Percentiles rank a stretch among this genome's conserved stretches.
Conservation (phyloP, 2,329 filamentous ascomycete genomes). For the Cytospora mali region DNA sequence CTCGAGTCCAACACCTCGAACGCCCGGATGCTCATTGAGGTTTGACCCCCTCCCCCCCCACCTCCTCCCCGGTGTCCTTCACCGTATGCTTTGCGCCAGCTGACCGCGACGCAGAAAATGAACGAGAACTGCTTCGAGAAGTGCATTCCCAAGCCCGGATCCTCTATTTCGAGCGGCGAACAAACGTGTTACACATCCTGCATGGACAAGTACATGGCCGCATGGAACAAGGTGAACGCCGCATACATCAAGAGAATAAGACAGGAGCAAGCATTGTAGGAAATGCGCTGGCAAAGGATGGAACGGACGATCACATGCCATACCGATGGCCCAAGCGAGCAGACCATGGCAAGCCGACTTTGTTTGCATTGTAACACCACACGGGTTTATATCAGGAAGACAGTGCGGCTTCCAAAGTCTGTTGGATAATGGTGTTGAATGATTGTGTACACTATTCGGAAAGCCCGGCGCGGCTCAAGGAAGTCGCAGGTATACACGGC, state of each 20-base stretch:
- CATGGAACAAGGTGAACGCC: conserved; percentile 75
- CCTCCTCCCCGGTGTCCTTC: background rate
- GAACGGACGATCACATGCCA: background rate
- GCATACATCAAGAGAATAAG: conserved; percentile 68
- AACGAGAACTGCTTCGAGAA: conserved; percentile 81
- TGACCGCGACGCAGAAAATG: conserved; percentile 61
- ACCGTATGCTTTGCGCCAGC: conserved; percentile 19
- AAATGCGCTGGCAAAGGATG: background rate
- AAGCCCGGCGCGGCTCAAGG: background rate
- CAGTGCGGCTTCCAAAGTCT: background rate
- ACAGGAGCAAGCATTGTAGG: conserved; percentile 47
- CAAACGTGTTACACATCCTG: conserved; percentile 72
- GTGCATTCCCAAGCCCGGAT: conserved; percentile 71
- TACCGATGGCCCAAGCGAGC: background rate
- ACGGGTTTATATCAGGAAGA: background rate
- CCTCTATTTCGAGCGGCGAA: conserved; percentile 68
- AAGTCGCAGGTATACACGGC: background rate
- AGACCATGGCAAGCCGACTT: background rate
- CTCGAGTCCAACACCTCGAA: conserved; percentile 68
- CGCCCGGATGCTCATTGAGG: conserved; percentile 70
- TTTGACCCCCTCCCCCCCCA: conserved; percentile 40
- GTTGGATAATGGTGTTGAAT: background rate
- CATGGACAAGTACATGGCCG: conserved; percentile 83
- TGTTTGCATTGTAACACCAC: background rate
- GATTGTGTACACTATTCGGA: background rate